Percentiles rank a stretch among this genome's conserved stretches.
Evolutionary conservation across 176 grass and related monocot genomes (phyloP).

Genomic region (Triticum urartu): DNA sequence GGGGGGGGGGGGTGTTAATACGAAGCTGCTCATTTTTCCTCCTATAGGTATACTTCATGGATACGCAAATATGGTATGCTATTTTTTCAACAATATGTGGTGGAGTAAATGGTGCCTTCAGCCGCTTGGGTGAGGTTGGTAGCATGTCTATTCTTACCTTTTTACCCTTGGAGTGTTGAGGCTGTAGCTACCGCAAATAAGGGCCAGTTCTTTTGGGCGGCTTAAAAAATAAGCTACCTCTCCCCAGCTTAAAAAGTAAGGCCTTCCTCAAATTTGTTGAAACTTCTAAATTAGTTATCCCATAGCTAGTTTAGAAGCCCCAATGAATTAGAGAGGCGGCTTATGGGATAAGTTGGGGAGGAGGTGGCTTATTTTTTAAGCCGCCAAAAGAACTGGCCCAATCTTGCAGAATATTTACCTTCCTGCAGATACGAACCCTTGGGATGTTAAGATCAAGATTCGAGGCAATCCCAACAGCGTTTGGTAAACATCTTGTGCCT

Average conservation of each 20-base stretch:
- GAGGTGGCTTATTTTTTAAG: no score
- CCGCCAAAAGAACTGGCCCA: no score
- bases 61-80: slow-evolving; percentile 99
- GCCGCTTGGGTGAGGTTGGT: slow-evolving; percentile 91
- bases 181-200: slow-evolving; percentile 15
- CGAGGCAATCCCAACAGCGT: slow-evolving; percentile 57
- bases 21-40: slow-evolving; percentile 5
- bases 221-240: no score
- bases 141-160: background rate
- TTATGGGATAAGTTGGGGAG: no score
- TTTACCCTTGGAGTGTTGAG: slow-evolving; percentile 14
- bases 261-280: no score
- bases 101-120: slow-evolving; percentile 87
- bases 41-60: slow-evolving; percentile 95
- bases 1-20: background rate
- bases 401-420: slow-evolving; percentile 29
- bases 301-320: no score
- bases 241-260: no score
- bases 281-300: no score
- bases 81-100: slow-evolving; percentile 98
- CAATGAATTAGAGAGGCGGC: no score
- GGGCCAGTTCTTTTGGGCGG: no score
- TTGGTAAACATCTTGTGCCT: slow-evolving; percentile 62
- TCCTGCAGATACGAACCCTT: slow-evolving; percentile 86
- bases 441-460: slow-evolving; percentile 97